Evolutionary conservation across 1,284 basidiomycete species (phyloP).

Genomic region (Apiotrichum brassicae): DNA sequence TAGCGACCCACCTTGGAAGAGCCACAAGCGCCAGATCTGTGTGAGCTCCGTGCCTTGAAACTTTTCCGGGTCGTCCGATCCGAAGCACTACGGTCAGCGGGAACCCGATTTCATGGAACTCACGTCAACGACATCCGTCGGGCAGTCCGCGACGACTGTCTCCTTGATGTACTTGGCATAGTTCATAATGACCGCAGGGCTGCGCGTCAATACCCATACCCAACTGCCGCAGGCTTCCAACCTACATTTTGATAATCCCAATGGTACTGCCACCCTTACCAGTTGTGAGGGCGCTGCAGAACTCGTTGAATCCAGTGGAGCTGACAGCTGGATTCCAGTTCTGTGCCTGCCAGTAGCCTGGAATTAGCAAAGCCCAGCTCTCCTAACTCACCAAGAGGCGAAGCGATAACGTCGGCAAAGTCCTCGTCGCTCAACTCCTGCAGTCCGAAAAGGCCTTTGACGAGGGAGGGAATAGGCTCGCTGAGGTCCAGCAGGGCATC

Average conservation of each 20-base stretch:
- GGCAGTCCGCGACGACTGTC: conserved; percentile 60
- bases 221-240: too few species aligned
- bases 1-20: conserved; percentile 58
- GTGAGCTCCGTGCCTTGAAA: conserved; percentile 60
- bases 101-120: conserved; percentile 18
- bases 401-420: conserved; percentile 62
- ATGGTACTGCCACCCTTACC: conserved; percentile 29
- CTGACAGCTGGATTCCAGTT: conserved; percentile 65
- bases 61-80: conserved; percentile 62
- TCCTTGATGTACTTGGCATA: conserved; percentile 71
- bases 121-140: conserved; percentile 58
- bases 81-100: conserved; percentile 66
- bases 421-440: conserved; percentile 63
- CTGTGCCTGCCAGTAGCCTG: conserved; percentile 56
- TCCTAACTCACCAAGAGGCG: conserved; percentile 32
- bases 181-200: conserved; percentile 56
- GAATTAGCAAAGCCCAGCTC: neutral
- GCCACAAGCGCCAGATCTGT: conserved; percentile 77
- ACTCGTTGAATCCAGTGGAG: conserved; percentile 44
- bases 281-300: conserved; percentile 58
- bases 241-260: conserved; percentile 35
- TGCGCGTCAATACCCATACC: conserved; percentile 37
- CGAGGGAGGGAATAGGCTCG: conserved; percentile 48
- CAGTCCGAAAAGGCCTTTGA: conserved; percentile 72
- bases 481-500: conserved; percentile 55